Conservation (phyloP, 306 rosid species). For the Cucurbita maxima region DNA sequence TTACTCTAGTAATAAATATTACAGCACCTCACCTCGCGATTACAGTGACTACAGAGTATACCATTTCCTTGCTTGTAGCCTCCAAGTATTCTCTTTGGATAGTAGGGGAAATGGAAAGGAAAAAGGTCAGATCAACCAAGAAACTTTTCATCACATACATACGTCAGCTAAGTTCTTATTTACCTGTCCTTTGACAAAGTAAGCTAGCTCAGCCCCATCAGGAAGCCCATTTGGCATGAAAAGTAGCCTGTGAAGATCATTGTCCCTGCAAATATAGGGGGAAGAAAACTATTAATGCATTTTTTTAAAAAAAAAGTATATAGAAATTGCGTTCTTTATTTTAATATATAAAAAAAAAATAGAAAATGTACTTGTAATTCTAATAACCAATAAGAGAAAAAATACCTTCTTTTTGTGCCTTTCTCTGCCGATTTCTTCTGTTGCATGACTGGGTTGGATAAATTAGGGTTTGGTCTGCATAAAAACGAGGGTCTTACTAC, state of each 20-base stretch:
- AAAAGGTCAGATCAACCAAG: not conserved
- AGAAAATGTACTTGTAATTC: not conserved
- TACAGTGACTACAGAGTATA: constrained; percentile 74
- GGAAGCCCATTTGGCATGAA: constrained; percentile 97
- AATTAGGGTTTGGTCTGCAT: constrained; percentile 37
- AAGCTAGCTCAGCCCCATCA: constrained; percentile 94
- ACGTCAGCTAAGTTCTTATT: not conserved
- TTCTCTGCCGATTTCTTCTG: constrained; percentile 57
- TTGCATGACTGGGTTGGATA: constrained; percentile 19
- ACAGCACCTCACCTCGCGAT: constrained; percentile 50
- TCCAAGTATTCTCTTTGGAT: constrained; percentile 52
- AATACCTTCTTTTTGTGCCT: constrained; percentile 69
- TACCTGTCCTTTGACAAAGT: constrained; percentile 94
- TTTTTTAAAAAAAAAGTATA: not conserved
- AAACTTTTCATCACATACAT: not conserved
- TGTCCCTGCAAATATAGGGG: constrained; percentile 46
- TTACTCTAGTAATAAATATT: not conserved
- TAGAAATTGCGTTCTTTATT: not conserved
- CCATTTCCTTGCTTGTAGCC: constrained; percentile 97
- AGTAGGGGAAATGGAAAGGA: not conserved
- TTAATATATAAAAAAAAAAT: not conserved
- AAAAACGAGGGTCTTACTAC: constrained; percentile 1
- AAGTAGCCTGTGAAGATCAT: constrained; percentile 80
- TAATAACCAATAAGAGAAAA: not conserved
- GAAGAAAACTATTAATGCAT: not conserved